These are phyloP conservation scores for Omphalotus olearius DNA, from an alignment of 1,284 basidiomycete genomes.

Conservation along the genomic window DNA sequence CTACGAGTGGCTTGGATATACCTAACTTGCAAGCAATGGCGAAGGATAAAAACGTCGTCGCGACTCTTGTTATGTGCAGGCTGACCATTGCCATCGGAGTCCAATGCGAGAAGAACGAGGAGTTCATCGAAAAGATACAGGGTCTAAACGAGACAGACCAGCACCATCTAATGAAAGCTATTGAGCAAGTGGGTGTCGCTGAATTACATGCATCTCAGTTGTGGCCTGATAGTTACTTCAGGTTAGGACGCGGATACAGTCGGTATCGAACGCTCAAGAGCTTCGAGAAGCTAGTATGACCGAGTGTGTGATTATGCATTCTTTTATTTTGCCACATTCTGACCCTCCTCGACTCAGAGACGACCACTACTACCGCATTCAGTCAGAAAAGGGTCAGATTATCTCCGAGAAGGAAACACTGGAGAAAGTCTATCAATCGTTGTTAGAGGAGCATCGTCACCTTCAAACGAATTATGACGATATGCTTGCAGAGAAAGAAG, in stretches of 20 bases:
- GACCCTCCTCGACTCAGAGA: conserved; percentile 43
- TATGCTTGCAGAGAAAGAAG: conserved; percentile 66
- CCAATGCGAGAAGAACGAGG: conserved; percentile 81
- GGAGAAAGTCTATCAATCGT: conserved; percentile 69
- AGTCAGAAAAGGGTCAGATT: conserved; percentile 72
- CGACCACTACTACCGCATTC: conserved; percentile 82
- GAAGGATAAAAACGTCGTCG: conserved; percentile 62
- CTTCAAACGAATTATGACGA: conserved; percentile 74
- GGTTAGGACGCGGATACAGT: conserved; percentile 71
- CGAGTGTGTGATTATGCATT: conserved; percentile 48
- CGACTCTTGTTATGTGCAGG: conserved; percentile 74
- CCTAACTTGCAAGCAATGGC: conserved; percentile 82
- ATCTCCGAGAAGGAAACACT: conserved; percentile 76
- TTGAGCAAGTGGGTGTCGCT: conserved; percentile 62
- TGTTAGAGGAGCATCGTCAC: conserved; percentile 74
- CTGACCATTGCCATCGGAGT: conserved; percentile 92
- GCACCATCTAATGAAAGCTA: conserved; percentile 80
- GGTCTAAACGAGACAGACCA: conserved; percentile 75
- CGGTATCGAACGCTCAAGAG: conserved; percentile 37
- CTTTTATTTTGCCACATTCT: no score
- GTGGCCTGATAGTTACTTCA: conserved; percentile 23
- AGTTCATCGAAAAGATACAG: conserved; percentile 84
- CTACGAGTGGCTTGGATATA: conserved; percentile 67
- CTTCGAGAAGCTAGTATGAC: conserved; percentile 61
- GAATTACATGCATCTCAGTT: no score